Base-by-base conservation (phyloP, 495 filamentous ascomycete species). In the Tricharina praecox region DNA sequence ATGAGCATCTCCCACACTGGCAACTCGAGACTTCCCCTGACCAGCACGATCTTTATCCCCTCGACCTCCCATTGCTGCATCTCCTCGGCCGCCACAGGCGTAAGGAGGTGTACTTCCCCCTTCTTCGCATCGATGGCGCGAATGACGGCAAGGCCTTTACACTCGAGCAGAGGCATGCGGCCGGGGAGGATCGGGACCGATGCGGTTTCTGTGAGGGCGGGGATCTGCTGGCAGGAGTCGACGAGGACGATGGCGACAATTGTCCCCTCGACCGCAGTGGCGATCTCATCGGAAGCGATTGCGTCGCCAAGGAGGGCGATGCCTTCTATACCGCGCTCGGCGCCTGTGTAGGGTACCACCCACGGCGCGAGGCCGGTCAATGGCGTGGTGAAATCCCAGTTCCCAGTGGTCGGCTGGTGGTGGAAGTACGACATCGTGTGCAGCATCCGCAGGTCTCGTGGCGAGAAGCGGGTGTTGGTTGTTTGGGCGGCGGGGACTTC, bases 371-470 rank as follows among this genome's bases (percentile, higher is more conserved):
- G 55, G 21, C 60, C 61, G 7, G 65, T 69, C 2, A 79, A 55
- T 0, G 74, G 72, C 2, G 57, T 61, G 13, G 60, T 58, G 41
- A 60, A 60, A 25, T 64, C 59, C 72, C 75, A 81, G 10, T 47
- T 56, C 18, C 54, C 60, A n/a, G n/a, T n/a, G 32, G 56, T 55
- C 7, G 63, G 54, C 3, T 13, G 2, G 9, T 64, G 65, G 50
- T 78, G 72, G 54, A 83, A 77, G 52, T 81, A 82, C 0, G 76
- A 76, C 38, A 75, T 68, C 9, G 68, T 77, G 48, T 81, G 77
- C 72, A 83, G 76, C 32, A 66, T 61, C 21, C 76, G 67, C 1
- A 78, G 56, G 50, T 82, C 74, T 3, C 69, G 67, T 11, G 74
- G 70, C 4, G 73, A 73, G 28, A 70, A 65, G 19, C 66, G 68